Conservation (phyloP, 2,329 filamentous ascomycete species). For the Hypoxylon sp. region DNA sequence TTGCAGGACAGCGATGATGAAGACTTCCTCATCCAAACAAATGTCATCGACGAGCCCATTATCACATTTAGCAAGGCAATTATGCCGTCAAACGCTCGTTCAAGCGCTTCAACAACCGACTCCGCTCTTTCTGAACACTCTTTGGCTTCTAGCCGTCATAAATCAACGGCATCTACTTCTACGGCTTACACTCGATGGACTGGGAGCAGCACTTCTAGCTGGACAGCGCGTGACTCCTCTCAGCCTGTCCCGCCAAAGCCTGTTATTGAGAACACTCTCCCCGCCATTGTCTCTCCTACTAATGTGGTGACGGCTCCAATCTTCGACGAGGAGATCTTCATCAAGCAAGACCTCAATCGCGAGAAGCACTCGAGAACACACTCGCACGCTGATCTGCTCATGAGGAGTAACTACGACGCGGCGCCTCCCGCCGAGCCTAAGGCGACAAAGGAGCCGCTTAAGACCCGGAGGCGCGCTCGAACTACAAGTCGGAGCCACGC, state of each 20-base stretch:
- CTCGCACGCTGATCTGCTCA: slow-evolving; percentile 52
- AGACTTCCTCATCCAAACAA: slow-evolving; percentile 46
- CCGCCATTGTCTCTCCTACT: slow-evolving; percentile 31
- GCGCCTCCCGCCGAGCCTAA: slow-evolving; percentile 35
- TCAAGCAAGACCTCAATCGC: slow-evolving; percentile 39
- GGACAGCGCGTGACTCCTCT: slow-evolving; percentile 46
- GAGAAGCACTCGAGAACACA: slow-evolving; percentile 52
- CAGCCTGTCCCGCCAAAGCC: slow-evolving; percentile 27
- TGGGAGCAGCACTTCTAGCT: slow-evolving; percentile 62
- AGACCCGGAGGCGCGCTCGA: slow-evolving; percentile 52
- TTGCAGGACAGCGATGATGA: slow-evolving; percentile 54
- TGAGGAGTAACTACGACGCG: slow-evolving; percentile 35
- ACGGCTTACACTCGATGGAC: slow-evolving; percentile 70
- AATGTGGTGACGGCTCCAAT: slow-evolving; percentile 21
- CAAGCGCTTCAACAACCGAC: slow-evolving; percentile 69
- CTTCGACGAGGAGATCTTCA: slow-evolving; percentile 32
- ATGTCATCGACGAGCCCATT: slow-evolving; percentile 53
- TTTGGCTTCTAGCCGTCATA: slow-evolving; percentile 64
- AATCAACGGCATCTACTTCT: slow-evolving; percentile 67
- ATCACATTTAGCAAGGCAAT: slow-evolving; percentile 55
- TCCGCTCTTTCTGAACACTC: slow-evolving; percentile 65
- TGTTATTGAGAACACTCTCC: slow-evolving; percentile 39
- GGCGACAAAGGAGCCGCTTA: slow-evolving; percentile 42
- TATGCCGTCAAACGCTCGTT: slow-evolving; percentile 60
- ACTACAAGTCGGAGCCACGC: slow-evolving; percentile 54